Conservation (phyloP, 441 rosid genomes). For the Adansonia rubrostipa region DNA sequence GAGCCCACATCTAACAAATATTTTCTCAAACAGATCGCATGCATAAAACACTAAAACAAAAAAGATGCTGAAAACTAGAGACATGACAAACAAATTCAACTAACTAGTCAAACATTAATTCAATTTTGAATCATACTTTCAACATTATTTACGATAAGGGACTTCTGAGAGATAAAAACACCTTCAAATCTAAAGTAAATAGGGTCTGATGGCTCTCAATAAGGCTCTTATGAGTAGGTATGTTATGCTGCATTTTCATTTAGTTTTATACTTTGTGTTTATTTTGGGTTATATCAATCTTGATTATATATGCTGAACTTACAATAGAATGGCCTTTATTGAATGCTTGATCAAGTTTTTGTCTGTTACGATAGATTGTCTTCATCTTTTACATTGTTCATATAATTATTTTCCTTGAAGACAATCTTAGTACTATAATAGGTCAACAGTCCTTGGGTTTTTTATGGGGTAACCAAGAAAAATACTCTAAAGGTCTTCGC, state of each 20-base stretch:
- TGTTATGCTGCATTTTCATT: conserved; percentile 27
- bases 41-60: too few species aligned
- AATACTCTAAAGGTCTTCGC: too few species aligned
- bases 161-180: conserved; percentile 72
- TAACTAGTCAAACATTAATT: too few species aligned
- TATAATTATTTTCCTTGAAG: too few species aligned
- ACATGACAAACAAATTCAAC: too few species aligned
- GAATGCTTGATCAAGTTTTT: neutral
- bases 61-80: too few species aligned
- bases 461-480: too few species aligned
- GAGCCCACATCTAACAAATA: too few species aligned
- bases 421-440: too few species aligned
- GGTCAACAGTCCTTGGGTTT: too few species aligned
- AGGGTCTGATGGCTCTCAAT: conserved; percentile 94
- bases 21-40: too few species aligned
- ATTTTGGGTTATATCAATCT: neutral
- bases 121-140: too few species aligned
- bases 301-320: neutral
- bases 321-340: neutral
- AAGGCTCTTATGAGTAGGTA: conserved; percentile 98
- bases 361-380: neutral
- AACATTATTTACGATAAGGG: conserved; percentile 66
- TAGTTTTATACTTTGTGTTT: neutral
- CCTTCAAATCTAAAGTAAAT: conserved; percentile 59
- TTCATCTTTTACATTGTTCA: neutral